Percentiles rank a stretch among this genome's conserved stretches.
Conservation (phyloP, 2,329 filamentous ascomycete genomes). For the Anisogramma anomala region DNA sequence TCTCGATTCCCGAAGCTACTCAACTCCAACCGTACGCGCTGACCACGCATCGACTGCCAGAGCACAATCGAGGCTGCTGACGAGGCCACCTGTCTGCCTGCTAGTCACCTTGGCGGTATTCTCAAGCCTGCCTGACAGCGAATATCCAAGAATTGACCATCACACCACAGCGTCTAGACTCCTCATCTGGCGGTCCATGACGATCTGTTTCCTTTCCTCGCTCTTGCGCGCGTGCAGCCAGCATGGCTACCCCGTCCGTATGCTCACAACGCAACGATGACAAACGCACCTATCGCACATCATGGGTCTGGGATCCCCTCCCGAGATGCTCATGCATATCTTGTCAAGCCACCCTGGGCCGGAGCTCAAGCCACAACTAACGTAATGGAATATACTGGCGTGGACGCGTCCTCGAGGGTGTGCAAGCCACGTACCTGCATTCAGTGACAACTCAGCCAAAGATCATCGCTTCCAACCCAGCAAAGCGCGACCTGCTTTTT, state of each 20-base stretch:
- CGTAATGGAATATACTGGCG: no score
- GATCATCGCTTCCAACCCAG: no score
- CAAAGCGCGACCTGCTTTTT: no score
- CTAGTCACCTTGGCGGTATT: not conserved
- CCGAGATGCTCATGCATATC: constrained; percentile 6
- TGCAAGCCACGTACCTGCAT: not conserved
- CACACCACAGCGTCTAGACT: not conserved
- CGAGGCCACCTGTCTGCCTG: not conserved
- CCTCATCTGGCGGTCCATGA: not conserved
- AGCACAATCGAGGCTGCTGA: not conserved
- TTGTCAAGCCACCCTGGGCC: not conserved
- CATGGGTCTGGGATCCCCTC: constrained; percentile 1
- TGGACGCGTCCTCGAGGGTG: no score
- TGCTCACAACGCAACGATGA: constrained; percentile 7
- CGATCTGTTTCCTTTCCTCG: not conserved
- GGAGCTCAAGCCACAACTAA: not conserved
- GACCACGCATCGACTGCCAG: not conserved
- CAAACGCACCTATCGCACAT: constrained; percentile 4
- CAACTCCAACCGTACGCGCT: no score
- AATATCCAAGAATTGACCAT: no score
- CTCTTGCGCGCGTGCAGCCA: constrained; percentile 1
- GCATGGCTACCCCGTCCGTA: constrained; percentile 5
- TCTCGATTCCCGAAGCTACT: no score
- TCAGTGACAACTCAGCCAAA: no score
- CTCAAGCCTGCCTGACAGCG: no score